Percentiles rank a stretch among this genome's conserved stretches.
Evolutionary conservation across 192 early-diverging fungal genomes (phyloP).

Genomic region (Coemansia sp.): DNA sequence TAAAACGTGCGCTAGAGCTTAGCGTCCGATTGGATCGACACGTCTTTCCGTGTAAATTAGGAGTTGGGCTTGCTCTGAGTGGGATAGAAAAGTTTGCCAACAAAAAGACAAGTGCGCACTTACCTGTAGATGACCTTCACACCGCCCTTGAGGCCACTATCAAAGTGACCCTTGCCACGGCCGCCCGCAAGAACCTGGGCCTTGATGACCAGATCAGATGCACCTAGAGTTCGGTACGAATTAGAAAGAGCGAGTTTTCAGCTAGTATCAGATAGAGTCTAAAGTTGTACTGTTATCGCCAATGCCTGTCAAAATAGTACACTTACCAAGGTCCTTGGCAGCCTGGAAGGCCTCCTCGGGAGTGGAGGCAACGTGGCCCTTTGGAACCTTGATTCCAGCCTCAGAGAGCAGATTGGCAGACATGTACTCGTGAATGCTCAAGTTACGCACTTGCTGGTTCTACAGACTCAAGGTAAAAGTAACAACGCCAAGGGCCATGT

Average conservation of each 20-base stretch:
- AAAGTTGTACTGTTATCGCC: not conserved
- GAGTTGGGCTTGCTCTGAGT: not conserved
- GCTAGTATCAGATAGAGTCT: not conserved
- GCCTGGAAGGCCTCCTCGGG: slow-evolving; percentile 84
- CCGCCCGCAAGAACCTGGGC: slow-evolving; percentile 97
- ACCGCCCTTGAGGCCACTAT: slow-evolving; percentile 95
- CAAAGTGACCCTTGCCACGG: slow-evolving; percentile 97
- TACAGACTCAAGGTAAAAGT: slow-evolving; percentile 4
- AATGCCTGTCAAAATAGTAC: not conserved
- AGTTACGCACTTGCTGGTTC: slow-evolving; percentile 75
- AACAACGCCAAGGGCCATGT: not conserved
- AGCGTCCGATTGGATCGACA: slow-evolving; percentile 5
- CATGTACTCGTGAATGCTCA: slow-evolving; percentile 97
- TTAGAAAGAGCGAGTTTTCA: not conserved
- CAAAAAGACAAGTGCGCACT: slow-evolving; percentile 24
- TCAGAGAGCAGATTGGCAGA: slow-evolving; percentile 89
- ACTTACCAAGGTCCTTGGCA: slow-evolving; percentile 75
- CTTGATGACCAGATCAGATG: slow-evolving; percentile 76
- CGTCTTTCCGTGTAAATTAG: not conserved
- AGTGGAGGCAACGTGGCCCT: slow-evolving; percentile 86
- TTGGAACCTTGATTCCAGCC: slow-evolving; percentile 91
- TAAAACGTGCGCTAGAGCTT: not conserved
- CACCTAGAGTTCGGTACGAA: slow-evolving; percentile 35
- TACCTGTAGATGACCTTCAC: slow-evolving; percentile 91
- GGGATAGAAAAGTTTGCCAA: not conserved